phyloP scores from a whole-genome alignment of 1,284 basidiomycete species.

The Agroathelia rolfsii region DNA sequence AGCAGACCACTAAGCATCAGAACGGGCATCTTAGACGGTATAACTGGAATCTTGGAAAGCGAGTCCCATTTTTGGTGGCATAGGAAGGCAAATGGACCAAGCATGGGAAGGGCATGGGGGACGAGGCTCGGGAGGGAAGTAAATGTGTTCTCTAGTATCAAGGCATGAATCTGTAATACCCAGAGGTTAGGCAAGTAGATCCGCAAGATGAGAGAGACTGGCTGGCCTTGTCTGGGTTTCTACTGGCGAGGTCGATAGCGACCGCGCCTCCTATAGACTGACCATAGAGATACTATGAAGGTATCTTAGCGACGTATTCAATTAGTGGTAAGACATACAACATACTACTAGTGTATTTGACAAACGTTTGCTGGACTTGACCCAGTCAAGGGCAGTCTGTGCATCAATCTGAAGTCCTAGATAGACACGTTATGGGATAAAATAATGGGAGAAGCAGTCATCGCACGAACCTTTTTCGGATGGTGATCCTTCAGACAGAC shows the following conservation, averaged over 20 bases:
- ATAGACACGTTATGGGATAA: background rate
- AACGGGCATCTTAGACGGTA: conserved; percentile 69
- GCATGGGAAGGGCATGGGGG: conserved; percentile 71
- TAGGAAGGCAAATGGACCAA: conserved; percentile 72
- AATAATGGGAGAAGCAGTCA: background rate
- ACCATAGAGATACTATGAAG: conserved; percentile 70
- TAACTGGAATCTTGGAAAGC: conserved; percentile 53
- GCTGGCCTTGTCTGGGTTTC: conserved; percentile 63
- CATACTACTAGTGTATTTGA: conserved; percentile 59
- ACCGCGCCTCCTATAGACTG: conserved; percentile 98
- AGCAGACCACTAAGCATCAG: conserved; percentile 74
- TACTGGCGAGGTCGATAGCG: conserved; percentile 77
- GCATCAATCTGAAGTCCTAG: conserved; percentile 76
- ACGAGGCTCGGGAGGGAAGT: conserved; percentile 73
- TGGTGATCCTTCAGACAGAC: conserved; percentile 72
- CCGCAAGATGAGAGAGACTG: conserved; percentile 2
- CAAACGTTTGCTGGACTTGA: conserved; percentile 61
- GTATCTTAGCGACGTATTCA: background rate
- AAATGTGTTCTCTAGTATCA: conserved; percentile 94
- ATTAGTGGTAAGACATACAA: background rate
- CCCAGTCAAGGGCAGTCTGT: conserved; percentile 70
- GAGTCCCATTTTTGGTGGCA: conserved; percentile 92
- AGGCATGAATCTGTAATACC: conserved; percentile 51
- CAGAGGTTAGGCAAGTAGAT: conserved; percentile 2
- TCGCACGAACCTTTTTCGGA: conserved; percentile 84